These are phyloP conservation scores for Neopestalotiopsis sp. DNA, from an alignment of 2,329 filamentous ascomycete species.

Conservation along the genomic window DNA sequence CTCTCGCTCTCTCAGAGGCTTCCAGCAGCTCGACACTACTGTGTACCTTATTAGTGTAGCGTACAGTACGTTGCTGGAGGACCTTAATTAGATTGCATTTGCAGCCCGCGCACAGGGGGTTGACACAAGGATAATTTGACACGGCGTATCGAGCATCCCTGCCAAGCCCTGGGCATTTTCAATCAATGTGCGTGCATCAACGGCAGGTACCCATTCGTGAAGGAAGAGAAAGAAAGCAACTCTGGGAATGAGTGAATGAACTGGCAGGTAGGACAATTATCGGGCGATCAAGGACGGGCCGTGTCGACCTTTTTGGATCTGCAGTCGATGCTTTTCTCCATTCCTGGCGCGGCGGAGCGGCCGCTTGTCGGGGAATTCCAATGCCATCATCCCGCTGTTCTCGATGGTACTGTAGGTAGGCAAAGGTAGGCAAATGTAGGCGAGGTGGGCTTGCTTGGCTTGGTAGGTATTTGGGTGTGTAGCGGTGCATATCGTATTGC, in stretches of 20 bases:
- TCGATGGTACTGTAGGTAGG: neutral
- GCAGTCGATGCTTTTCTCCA: conserved; percentile 2
- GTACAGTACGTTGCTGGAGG: neutral
- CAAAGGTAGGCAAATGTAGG: no score
- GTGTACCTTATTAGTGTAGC: neutral
- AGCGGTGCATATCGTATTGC: neutral
- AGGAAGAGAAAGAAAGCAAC: neutral
- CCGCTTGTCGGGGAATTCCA: neutral
- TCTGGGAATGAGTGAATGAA: neutral
- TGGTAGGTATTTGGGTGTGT: neutral
- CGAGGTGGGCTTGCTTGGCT: no score
- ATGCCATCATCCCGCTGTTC: neutral
- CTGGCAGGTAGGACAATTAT: neutral
- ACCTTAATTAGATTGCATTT: conserved; percentile 5
- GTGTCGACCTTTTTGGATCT: neutral
- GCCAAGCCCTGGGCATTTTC: neutral
- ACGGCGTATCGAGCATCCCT: neutral
- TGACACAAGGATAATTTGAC: conserved; percentile 5
- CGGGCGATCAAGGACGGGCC: neutral
- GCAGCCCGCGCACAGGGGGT: neutral
- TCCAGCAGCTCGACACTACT: no score
- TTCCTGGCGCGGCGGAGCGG: neutral
- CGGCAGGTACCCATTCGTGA: neutral
- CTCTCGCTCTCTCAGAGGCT: no score
- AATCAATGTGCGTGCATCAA: neutral